Base-by-base conservation (phyloP, 352 stramenopile genomes). In the Phytophthora constricta region DNA sequence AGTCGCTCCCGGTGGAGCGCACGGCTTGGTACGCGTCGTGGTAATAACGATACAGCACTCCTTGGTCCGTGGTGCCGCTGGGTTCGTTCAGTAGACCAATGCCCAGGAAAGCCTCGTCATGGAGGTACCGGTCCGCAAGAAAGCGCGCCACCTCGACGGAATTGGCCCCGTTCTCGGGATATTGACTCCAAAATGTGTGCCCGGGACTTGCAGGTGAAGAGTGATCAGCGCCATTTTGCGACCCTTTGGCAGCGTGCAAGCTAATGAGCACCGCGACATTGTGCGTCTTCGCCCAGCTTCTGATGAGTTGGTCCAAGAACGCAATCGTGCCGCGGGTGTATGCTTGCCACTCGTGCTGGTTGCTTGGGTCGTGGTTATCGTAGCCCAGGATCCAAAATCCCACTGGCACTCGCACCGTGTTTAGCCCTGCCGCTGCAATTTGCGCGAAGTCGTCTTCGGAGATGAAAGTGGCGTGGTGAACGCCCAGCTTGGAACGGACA, bases 21-120 rank as follows among this genome's bases (percentile, higher is more conserved):
- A 96, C 86, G 1, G 68, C 68, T 42, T 68, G 58, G 65, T 96
- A 93, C 3, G 84, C 81, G 55, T 90, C 74, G 25, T 89, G 55
- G 68, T 94, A 96, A 71, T 90, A 96, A 27, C 87, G 59, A 45
- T 91, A 86, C 46, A 96, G 48, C 17, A 82, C 52, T 3, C 46
- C 47, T 19, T 86, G 68, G 58, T 77, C 75, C 4, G 82, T 92
- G 2, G 53, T 76, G 4, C 68, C 75, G 13, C 64, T 71, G 3
- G 87, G 87, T 45, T 93, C 86, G 59, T 96, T 94, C 13, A 94
- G 51, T 5, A 96, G 39, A 0, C 80, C 80, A 11, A 96, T 82
- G 0, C 87, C 87, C 1, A 95, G 55, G 46, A 93, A 95, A 10
- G 87, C 85, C 4, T 72, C 72, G 4, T 92, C 81, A 17, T 78